Evolutionary conservation across 805 yeast species (phyloP), one percentile per base, ranked within the genome.

Genomic region (Wickerhamiella occidentalis): DNA sequence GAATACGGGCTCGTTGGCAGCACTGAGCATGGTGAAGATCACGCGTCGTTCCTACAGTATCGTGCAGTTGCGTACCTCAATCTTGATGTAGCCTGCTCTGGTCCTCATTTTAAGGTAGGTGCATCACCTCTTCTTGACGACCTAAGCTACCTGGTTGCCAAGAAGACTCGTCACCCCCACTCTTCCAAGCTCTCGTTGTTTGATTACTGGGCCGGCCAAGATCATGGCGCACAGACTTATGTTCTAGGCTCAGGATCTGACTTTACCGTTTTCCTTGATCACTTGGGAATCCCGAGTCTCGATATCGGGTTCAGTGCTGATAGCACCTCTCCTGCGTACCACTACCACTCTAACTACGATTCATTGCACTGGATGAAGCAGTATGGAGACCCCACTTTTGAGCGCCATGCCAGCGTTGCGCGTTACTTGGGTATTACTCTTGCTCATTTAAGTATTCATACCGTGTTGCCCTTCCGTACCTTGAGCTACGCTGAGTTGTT

Each of bases 281-380:
- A 61, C 53, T 51, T 69, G 13, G 73, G 73, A 0, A 58, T 69
- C 33, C 71, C 74, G 1, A 63, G 70, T 3, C 64, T 75, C n/a
- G 82, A 80, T 61, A 51, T 79, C 44, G 82, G 80, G 0, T 82
- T 80, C 59, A 63, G 58, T 17, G 58, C 59, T 21, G 67, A 70
- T 8, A 57, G 60, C 11, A 66, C 61, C 7, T 82, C 78, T 46
- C 71, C 86, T 0, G 76, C 80, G 6, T 82, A 82, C 60, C 88
- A 80, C 52, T 80, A 82, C 61, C 90, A 82, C 60, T 80, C 88
- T 15, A 77, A 79, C 60, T 82, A 79, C 59, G 87, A 81, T 62
- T 79, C 85, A 0, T 77, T 66, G 61, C 68, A 77, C 54, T 82
- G 90, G 90, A 79, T 82, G 80, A 69, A 70, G 33, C 68, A 64